Base-by-base conservation (phyloP, 2,329 filamentous ascomycete species). In the Epichloe sylvatica region DNA sequence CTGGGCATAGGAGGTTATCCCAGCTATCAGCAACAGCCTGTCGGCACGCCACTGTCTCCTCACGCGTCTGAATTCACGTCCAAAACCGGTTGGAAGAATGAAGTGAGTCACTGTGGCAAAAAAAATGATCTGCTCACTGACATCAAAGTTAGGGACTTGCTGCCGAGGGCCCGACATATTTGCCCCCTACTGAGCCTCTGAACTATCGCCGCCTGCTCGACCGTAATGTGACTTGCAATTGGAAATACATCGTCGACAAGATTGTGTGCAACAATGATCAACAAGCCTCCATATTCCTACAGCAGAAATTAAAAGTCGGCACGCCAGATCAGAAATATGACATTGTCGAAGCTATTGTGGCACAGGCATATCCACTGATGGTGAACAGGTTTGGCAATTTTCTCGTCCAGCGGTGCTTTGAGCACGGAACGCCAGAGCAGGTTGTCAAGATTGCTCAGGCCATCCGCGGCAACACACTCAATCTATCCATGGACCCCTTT, bases 241-340 rank as follows among this genome's bases (percentile, higher is more conserved):
- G 91, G 92, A 94, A 92, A 70, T 96, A 95, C 65, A 96, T 98
- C 59, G 92, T 98, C 49, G 91, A 98, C 72, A 97, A 97, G 74
- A 98, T 98, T 63, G 90, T 98, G 57, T 94, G 88, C 78, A 96
- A 90, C 71, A 97, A 98, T 66, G 92, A 98, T 63, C 92, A 98
- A 67, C 92, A 98, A 68, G 92, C 94, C 9, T 98, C 92, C 2
- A 97, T 98, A 60, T 98, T 98, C 69, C 74, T 98, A 42, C 92
- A 98, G 66, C 92, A 98, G 70, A 98, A 98, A 72, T 84, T 98
- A 58, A 98, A 98, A 71, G 86, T 96, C 54, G 90, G 90, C 52
- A 96, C 90, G 4, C 76, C 83, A 0, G 90, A 97, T 61, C 92
- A 97, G 66, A 98, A 97, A 68, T 94, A 87, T 60, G 90, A 95